These are phyloP conservation scores for Solanum pennellii DNA, from an alignment of 257 asterid species.

Conservation along the genomic window DNA sequence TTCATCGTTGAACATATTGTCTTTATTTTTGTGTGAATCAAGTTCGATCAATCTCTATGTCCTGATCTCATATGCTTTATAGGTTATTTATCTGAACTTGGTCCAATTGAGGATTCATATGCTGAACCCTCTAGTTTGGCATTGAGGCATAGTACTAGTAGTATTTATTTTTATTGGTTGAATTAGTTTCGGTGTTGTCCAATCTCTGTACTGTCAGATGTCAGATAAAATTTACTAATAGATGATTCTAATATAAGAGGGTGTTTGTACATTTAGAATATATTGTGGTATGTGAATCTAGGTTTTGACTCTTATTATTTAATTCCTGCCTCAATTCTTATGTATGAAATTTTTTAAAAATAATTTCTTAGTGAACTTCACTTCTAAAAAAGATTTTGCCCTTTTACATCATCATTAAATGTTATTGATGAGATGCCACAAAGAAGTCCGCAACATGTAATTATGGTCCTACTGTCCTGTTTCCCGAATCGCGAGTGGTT, in stretches of 20 bases:
- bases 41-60: neutral
- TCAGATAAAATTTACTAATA: neutral
- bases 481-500: neutral
- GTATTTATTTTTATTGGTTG: neutral
- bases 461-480: neutral
- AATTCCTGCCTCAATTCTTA: neutral
- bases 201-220: neutral
- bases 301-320: neutral
- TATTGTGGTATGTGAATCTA: neutral
- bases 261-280: neutral
- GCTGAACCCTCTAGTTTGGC: neutral
- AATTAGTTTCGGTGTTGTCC: neutral
- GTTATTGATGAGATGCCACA: neutral
- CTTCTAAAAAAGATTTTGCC: neutral
- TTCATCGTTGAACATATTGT: neutral
- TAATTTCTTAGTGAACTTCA: neutral
- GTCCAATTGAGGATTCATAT: neutral
- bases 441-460: neutral
- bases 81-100: neutral
- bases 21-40: neutral
- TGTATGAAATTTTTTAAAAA: neutral
- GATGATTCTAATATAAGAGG: neutral
- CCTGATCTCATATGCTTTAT: neutral
- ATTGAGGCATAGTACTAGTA: neutral
- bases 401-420: neutral